Evolutionary conservation across 1,284 basidiomycete species (phyloP), one percentile per base, ranked within the genome.

Genomic region (Ceratorhiza oryzae-sativae): DNA sequence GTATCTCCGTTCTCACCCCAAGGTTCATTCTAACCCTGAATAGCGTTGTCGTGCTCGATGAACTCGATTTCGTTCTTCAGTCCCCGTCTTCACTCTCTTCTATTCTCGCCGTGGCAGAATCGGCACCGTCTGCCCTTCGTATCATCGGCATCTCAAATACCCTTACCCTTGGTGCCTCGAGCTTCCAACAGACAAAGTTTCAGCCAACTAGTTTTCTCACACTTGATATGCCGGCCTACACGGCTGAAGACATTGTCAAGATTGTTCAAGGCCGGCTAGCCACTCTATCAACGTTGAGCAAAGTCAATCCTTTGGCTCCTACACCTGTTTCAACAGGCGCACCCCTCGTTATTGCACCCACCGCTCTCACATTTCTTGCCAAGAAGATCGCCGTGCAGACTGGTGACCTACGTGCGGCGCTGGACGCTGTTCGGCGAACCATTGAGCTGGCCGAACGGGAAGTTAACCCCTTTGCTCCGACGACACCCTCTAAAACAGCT

Each of bases 101-200:
- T 8, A 80, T 93, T 53, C 92, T 93, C 78, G 84, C 86, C 1
- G 82, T 92, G 20, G 84, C 89, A 12, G 82, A 85, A 55, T 79
- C 84, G 1, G 80, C 85, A 70, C 78, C 84, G 0, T 78, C 83
- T 10, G 81, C 80, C 51, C 77, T 92, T 60, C 86, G 90, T 51
- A 80, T 91, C 48, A 87, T 93, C 74, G 91, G 89, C 60, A 93
- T 93, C 76, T 91, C 91, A 34, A 93, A 93, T 75, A 92, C 90
- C 0, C 91, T 93, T 77, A 93, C 91, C 3, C 85, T 93, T n/a
- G 72, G 67, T 13, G 88, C 89, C 1, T 84, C 88, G 1, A 82
- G 78, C 1, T 49, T 75, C 48, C 76, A 74, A 42, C 53, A 71
- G n/a, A 56, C 56, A 20, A 63, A 72, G 48, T 8, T 36, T 13